Conservation (phyloP, 176 grass and related monocot species). For the Ananas comosus region DNA sequence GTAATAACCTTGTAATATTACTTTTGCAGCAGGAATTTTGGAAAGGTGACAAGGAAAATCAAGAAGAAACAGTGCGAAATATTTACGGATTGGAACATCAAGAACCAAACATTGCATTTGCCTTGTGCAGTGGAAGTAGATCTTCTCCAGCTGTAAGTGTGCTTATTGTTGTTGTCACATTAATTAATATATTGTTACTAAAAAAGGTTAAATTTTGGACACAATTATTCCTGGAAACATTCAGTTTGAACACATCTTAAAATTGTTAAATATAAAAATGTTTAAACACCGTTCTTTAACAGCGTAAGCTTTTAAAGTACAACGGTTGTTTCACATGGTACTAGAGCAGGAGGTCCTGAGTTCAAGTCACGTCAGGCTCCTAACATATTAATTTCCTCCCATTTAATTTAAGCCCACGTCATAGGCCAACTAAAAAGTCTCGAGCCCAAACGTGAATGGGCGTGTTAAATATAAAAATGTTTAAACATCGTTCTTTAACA, state of each 20-base stretch:
- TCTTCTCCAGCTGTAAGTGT: slow-evolving; percentile 83
- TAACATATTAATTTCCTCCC: no score
- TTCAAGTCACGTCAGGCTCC: no score
- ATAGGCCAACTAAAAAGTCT: no score
- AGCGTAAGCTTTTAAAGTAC: no score
- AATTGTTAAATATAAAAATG: no score
- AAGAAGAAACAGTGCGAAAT: slow-evolving; percentile 37
- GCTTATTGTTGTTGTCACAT: background rate
- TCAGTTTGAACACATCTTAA: background rate
- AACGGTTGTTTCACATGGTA: no score
- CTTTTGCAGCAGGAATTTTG: slow-evolving; percentile 26
- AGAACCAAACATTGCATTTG: slow-evolving; percentile 74
- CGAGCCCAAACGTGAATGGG: no score
- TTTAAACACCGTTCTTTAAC: no score
- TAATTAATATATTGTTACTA: background rate
- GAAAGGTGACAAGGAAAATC: slow-evolving; percentile 42
- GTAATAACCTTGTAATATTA: background rate
- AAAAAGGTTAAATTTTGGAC: background rate
- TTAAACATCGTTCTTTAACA: no score
- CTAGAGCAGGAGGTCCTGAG: no score
- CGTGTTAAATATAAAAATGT: no score
- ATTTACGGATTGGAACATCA: slow-evolving; percentile 38
- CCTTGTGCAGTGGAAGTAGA: slow-evolving; percentile 65
- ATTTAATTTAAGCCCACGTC: no score
- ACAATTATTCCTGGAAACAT: background rate